Percentiles rank a stretch among this genome's conserved stretches.
phyloP scores from a whole-genome alignment of 768 basidiomycete genomes.

The Tylopilus vinaceipallidus region DNA sequence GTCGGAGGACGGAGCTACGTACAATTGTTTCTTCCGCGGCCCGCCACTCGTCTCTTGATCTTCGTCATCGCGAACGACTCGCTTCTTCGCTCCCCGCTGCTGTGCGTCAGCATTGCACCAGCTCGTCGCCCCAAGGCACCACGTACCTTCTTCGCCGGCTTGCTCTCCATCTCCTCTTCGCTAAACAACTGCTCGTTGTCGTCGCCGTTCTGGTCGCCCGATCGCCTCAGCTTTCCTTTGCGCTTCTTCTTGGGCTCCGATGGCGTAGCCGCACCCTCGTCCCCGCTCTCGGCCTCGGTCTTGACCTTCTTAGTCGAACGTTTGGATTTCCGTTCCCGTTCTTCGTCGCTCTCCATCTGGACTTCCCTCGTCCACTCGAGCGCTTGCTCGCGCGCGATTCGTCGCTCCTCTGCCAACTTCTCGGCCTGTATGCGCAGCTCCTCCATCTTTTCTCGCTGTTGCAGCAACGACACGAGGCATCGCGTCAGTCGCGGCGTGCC shows the following conservation, averaged over 20 bases:
- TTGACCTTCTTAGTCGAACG: slow-evolving; percentile 54
- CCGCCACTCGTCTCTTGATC: slow-evolving; percentile 61
- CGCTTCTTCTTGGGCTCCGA: slow-evolving; percentile 73
- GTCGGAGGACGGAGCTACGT: slow-evolving; percentile 30
- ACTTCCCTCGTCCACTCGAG: slow-evolving; percentile 73
- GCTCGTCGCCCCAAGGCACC: not conserved
- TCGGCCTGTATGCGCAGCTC: slow-evolving; percentile 68
- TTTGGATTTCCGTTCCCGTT: slow-evolving; percentile 64
- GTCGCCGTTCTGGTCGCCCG: slow-evolving; percentile 49
- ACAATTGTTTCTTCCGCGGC: slow-evolving; percentile 81
- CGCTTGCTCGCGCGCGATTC: slow-evolving; percentile 73
- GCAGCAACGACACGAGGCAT: not conserved
- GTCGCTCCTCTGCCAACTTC: slow-evolving; percentile 76
- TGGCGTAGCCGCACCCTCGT: slow-evolving; percentile 35
- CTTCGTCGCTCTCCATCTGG: slow-evolving; percentile 72
- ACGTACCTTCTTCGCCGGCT: slow-evolving; percentile 68
- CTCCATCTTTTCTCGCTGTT: slow-evolving; percentile 59
- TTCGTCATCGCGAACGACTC: slow-evolving; percentile 77
- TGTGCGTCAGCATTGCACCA: not conserved
- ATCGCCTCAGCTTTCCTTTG: slow-evolving; percentile 70
- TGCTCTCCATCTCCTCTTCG: slow-evolving; percentile 57
- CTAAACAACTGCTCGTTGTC: slow-evolving; percentile 64
- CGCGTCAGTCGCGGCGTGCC: not conserved
- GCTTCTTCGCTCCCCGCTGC: slow-evolving; percentile 60
- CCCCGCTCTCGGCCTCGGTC: slow-evolving; percentile 51